Evolutionary conservation across 1,139 yeast genomes (phyloP), one percentile per base, ranked within the genome.

Genomic region (Candida glucosophila): DNA sequence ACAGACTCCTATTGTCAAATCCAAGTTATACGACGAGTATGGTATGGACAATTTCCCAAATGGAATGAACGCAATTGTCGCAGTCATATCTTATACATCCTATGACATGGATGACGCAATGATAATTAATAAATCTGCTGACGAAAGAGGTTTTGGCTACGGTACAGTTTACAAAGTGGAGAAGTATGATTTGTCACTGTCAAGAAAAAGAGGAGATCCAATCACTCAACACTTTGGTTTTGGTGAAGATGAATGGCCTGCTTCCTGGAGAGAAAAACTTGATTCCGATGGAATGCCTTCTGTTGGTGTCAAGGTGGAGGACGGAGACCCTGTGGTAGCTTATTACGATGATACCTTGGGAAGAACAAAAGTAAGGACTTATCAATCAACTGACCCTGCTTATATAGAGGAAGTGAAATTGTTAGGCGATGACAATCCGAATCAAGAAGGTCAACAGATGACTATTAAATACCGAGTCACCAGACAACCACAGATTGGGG

Each of bases 61-160:
- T 52, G 99, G 99, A 52, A 86, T 85, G 41, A 90, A 90, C 48
- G 98, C 98, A 3, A 95, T 90, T 31, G 99, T 90, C 36, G 99
- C 99, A 1, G 99, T 90, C 41, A 90, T 90, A 47, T 86, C 98
- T 0, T 90, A 90, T 54, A 92, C 99, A 5, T 98, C 98, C 42
- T 90, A 90, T 51, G 99, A 90, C 81, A 90, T 90, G 98, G 77
- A 90, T 62, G 99, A 90, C 58, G 99, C 98, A 50, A 90, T 90
- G 98, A 90, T 90, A 48, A 75, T 90, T 44, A 92, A 90, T 57
- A 90, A 90, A 55, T 80, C 94, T 25, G 95, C 97, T 0, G 93
- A 88, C 47, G 99, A 90, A 59, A 73, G 99, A 54, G 99, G 98
- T 1, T 92, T 90, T 41, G 98, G 93, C 14, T 92, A 90, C 44